Conservation (phyloP, 148 eudicot species). For the Euryodendron excelsum region DNA sequence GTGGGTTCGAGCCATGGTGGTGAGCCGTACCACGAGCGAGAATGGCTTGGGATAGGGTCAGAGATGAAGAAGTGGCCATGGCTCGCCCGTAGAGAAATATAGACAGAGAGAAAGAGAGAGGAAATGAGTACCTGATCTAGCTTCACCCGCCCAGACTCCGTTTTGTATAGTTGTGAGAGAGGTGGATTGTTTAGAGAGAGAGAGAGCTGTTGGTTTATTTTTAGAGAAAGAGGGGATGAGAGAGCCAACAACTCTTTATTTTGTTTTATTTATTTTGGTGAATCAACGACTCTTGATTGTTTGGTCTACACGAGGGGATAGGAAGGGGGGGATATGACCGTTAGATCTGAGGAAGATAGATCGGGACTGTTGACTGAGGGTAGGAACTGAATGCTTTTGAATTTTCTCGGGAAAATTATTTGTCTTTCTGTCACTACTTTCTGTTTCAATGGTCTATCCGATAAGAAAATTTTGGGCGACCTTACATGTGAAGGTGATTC, state of each 20-base stretch:
- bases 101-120: constrained; percentile 7
- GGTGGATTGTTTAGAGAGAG: no score
- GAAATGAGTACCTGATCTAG: neutral
- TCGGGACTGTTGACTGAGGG: constrained; percentile 29
- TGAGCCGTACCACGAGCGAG: constrained; percentile 20
- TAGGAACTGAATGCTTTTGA: constrained; percentile 36
- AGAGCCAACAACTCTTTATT: no score
- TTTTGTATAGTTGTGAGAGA: neutral
- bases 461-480: neutral
- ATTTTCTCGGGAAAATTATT: neutral
- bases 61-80: constrained; percentile 57
- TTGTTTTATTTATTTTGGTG: no score
- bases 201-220: no score
- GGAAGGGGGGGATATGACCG: constrained; percentile 7
- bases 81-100: constrained; percentile 2
- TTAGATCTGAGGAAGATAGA: constrained; percentile 21
- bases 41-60: constrained; percentile 45
- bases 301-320: constrained; percentile 2
- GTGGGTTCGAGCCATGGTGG: constrained; percentile 12
- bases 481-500: no score
- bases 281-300: neutral
- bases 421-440: neutral
- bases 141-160: no score
- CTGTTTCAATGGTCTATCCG: neutral
- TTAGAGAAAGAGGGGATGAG: no score